Evolutionary conservation across 1,284 basidiomycete genomes (phyloP).

Genomic region (Agaricales sp.): DNA sequence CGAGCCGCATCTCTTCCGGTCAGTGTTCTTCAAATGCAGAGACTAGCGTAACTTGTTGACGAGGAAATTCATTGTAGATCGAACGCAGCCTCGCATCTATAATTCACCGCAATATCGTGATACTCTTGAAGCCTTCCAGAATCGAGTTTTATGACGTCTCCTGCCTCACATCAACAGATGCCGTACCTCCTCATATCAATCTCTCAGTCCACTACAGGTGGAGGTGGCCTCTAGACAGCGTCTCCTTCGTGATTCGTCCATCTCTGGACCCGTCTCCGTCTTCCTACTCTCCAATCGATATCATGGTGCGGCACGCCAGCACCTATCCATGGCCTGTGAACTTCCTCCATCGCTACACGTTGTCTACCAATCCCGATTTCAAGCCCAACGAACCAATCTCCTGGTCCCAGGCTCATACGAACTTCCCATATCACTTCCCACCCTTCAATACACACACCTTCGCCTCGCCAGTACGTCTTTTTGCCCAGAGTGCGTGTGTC

Average conservation of each 20-base stretch:
- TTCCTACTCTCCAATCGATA: slow-evolving; percentile 27
- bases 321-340: slow-evolving; percentile 60
- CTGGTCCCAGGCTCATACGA: too few species aligned
- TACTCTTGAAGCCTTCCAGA: slow-evolving; percentile 28
- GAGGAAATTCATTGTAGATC: slow-evolving; percentile 18
- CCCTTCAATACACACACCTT: slow-evolving; percentile 32
- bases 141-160: slow-evolving; percentile 29
- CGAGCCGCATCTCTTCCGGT: too few species aligned
- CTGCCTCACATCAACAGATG: slow-evolving; percentile 11
- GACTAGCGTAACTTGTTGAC: too few species aligned
- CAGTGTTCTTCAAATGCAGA: too few species aligned
- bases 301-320: slow-evolving; percentile 50
- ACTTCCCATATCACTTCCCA: slow-evolving; percentile 35
- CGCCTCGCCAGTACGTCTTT: slow-evolving; percentile 47
- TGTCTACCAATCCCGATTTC: slow-evolving; percentile 34
- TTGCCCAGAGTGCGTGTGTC: slow-evolving; percentile 40
- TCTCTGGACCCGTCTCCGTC: slow-evolving; percentile 9
- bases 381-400: slow-evolving; percentile 15
- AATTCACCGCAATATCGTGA: slow-evolving; percentile 26
- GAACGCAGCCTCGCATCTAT: slow-evolving; percentile 27
- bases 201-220: slow-evolving; percentile 37
- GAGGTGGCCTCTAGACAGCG: slow-evolving; percentile 44
- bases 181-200: slow-evolving; percentile 19
- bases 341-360: slow-evolving; percentile 47
- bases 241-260: slow-evolving; percentile 25